phyloP scores from a whole-genome alignment of 495 filamentous ascomycete genomes.

The Penicillium macrosclerotiorum region DNA sequence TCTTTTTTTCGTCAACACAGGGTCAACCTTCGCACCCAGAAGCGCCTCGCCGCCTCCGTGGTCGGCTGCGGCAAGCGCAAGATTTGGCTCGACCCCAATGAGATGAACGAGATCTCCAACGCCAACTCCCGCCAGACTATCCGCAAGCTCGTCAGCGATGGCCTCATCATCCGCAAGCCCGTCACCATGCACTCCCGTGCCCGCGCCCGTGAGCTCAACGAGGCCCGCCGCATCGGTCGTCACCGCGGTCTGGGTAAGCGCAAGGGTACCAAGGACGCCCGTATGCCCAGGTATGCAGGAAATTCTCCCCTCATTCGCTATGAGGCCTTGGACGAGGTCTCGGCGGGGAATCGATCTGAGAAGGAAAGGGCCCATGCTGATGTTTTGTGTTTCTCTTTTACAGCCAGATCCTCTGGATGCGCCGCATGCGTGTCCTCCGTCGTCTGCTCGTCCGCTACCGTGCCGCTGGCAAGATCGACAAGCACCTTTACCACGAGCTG shows the following conservation, averaged over 20 bases:
- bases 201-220: slow-evolving; percentile 86
- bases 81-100: slow-evolving; percentile 99
- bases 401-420: slow-evolving; percentile 98
- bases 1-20: slow-evolving; percentile 49
- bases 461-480: slow-evolving; percentile 99
- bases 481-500: slow-evolving; percentile 99
- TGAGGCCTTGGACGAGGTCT: no score
- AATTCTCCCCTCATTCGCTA: no score
- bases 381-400: slow-evolving; percentile 11
- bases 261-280: slow-evolving; percentile 99
- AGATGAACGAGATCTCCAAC: slow-evolving; percentile 99
- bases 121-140: slow-evolving; percentile 99
- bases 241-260: slow-evolving; percentile 99
- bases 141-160: slow-evolving; percentile 99
- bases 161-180: slow-evolving; percentile 99
- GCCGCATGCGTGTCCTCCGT: slow-evolving; percentile 97
- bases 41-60: slow-evolving; percentile 98
- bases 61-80: slow-evolving; percentile 98
- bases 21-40: slow-evolving; percentile 99
- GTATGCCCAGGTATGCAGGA: slow-evolving; percentile 88
- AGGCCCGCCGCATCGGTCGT: slow-evolving; percentile 85
- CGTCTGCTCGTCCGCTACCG: slow-evolving; percentile 99
- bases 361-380: slow-evolving; percentile 15
- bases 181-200: slow-evolving; percentile 99
- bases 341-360: not conserved